Base-by-base conservation (phyloP, 805 yeast genomes). In the Cyberlindnera suaveolens region DNA sequence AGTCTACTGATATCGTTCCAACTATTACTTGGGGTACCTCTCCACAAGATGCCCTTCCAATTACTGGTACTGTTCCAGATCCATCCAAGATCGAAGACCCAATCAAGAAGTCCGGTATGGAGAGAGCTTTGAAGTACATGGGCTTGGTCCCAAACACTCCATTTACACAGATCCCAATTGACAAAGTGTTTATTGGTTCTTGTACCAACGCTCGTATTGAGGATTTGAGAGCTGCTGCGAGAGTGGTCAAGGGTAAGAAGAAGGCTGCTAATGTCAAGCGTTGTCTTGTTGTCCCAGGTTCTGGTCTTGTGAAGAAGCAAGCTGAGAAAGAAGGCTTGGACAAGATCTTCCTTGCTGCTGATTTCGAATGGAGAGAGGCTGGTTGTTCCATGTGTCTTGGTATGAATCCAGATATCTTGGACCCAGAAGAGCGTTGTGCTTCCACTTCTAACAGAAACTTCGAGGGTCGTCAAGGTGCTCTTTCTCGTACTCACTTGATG, bases 301-400 rank as follows among this genome's bases (percentile, higher is more conserved):
- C 98, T 19, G 99, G 99, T 52, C 74, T 93, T 49, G 93, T 93
- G 53, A 93, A 91, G 70, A 71, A 72, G 47, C 95, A 87, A 68
- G 99, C 99, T 43, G 99, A 93, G 70, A 73, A 69, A 49, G 99
- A 93, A 71, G 99, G 99, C 41, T 75, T 93, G 45, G 93, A 93
- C 65, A 85, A 86, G 70, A 77, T 93, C 45, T 93, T 93, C 60
- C 78, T 72, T 58, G 87, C 80, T 39, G 97, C 99, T 40, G 98
- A 96, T 17, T 93, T 93, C 62, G 91, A 86, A 56, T 93, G 99
- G 99, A 84, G 99, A 73, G 99, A 93, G 71, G 98, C 99, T 52
- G 99, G 99, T 48, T 93, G 99, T 71, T 91, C 98, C 34, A 93
- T 93, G 99, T 93, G 99, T 72, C 77, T 93, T 41, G 99, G 99